These are phyloP conservation scores for Aspergillus sergii DNA, from an alignment of 2,329 filamentous ascomycete genomes.

Conservation along the genomic window DNA sequence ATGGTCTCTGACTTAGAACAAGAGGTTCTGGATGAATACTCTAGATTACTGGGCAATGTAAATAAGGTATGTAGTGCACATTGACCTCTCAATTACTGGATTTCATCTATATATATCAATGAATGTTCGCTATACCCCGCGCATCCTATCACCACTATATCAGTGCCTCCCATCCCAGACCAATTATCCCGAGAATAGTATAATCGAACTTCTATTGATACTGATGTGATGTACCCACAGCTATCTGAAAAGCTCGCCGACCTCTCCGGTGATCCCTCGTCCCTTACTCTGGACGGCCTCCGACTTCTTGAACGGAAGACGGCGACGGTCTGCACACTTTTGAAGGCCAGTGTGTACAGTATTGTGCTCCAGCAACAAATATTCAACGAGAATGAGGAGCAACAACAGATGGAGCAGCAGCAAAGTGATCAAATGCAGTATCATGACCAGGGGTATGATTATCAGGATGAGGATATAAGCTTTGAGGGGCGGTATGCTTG, in stretches of 20 bases:
- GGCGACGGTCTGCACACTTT: conserved; percentile 86
- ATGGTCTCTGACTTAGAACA: conserved; percentile 78
- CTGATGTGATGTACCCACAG: conserved; percentile 9
- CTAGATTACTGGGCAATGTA: conserved; percentile 83
- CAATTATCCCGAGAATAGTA: neutral
- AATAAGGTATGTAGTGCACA: conserved; percentile 65
- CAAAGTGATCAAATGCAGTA: conserved; percentile 21
- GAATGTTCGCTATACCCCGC: neutral
- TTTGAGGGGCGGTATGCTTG: conserved; percentile 22
- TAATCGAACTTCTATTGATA: neutral
- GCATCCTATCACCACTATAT: neutral
- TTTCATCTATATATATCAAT: neutral
- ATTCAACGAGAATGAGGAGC: conserved; percentile 59
- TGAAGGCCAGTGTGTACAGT: conserved; percentile 98
- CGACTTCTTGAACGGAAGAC: conserved; percentile 91
- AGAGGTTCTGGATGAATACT: conserved; percentile 93
- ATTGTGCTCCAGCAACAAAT: conserved; percentile 99
- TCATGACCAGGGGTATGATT: conserved; percentile 24
- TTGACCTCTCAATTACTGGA: neutral
- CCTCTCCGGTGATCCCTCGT: conserved; percentile 66
- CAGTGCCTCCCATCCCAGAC: too few species aligned
- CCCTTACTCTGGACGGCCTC: conserved; percentile 76
- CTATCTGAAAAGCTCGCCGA: conserved; percentile 53
- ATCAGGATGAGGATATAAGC: conserved; percentile 29
- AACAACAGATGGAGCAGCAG: conserved; percentile 20